Percentiles rank a stretch among this genome's conserved stretches.
These are phyloP conservation scores for Bigelowiella natans DNA, from an alignment of 78 protist genomes.

Conservation along the genomic window DNA sequence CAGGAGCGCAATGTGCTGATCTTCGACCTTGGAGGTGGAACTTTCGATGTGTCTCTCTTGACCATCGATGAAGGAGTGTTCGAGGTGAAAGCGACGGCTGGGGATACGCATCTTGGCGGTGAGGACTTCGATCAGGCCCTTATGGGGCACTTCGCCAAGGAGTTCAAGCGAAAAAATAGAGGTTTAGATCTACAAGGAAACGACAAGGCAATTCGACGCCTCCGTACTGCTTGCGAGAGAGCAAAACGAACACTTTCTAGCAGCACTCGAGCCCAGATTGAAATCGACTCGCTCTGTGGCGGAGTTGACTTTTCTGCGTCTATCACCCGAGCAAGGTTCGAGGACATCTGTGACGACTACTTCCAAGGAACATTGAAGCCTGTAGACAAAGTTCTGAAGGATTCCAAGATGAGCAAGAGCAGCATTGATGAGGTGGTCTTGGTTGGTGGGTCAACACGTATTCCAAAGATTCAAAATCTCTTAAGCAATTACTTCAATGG, in stretches of 20 bases:
- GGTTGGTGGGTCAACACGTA: slow-evolving; percentile 97
- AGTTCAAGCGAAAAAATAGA: slow-evolving; percentile 47
- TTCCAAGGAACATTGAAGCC: slow-evolving; percentile 81
- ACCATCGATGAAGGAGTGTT: slow-evolving; percentile 59
- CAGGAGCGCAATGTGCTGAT: slow-evolving; percentile 54
- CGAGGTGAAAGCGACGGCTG: slow-evolving; percentile 66
- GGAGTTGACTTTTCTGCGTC: slow-evolving; percentile 85
- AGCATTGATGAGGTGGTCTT: slow-evolving; percentile 79
- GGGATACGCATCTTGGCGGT: slow-evolving; percentile 83
- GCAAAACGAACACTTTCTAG: slow-evolving; percentile 69
- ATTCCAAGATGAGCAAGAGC: slow-evolving; percentile 66
- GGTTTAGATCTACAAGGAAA: slow-evolving; percentile 18
- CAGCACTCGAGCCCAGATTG: slow-evolving; percentile 67
- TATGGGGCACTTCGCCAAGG: slow-evolving; percentile 18
- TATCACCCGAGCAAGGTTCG: slow-evolving; percentile 95
- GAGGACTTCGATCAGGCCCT: slow-evolving; percentile 73
- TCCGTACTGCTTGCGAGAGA: slow-evolving; percentile 59
- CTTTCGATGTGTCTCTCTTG: slow-evolving; percentile 75
- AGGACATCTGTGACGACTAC: slow-evolving; percentile 80
- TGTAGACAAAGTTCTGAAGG: slow-evolving; percentile 74
- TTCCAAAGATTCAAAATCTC: slow-evolving; percentile 90
- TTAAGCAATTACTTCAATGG: slow-evolving; percentile 90
- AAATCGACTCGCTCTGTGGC: slow-evolving; percentile 85
- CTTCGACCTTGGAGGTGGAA: slow-evolving; percentile 79
- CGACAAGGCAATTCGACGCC: slow-evolving; percentile 45